phyloP scores from a whole-genome alignment of 257 asterid genomes.

The Salvia miltiorrhiza region DNA sequence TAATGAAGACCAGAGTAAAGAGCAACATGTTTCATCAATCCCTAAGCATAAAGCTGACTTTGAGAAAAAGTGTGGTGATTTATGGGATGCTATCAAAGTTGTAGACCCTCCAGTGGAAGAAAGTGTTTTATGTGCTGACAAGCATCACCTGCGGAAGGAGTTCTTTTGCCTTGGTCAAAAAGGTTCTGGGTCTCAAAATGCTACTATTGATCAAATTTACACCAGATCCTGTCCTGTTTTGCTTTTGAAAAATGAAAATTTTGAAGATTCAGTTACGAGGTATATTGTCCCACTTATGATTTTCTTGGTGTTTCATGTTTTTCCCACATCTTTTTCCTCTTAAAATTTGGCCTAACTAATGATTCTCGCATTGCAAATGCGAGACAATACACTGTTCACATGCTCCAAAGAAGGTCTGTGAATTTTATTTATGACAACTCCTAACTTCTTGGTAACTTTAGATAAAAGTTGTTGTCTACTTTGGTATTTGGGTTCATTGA shows the following conservation, averaged over 20 bases:
- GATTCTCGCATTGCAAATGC: background rate
- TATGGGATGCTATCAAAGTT: conserved; percentile 66
- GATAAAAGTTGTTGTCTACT: background rate
- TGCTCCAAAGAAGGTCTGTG: background rate
- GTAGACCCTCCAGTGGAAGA: conserved; percentile 69
- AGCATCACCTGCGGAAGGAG: conserved; percentile 48
- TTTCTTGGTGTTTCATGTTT: conserved; percentile 1
- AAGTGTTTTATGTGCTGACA: conserved; percentile 57
- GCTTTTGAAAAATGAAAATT: conserved; percentile 49
- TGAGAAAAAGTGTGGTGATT: conserved; percentile 28
- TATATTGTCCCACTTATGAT: conserved; percentile 18
- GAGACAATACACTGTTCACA: background rate
- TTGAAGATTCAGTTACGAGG: conserved; percentile 50
- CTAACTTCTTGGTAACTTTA: background rate
- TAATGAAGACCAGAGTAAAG: conserved; percentile 31
- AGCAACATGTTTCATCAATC: conserved; percentile 21
- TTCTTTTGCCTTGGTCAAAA: conserved; percentile 43
- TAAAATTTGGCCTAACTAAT: background rate
- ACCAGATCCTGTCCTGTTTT: conserved; percentile 64
- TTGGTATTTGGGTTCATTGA: background rate
- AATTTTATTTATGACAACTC: background rate
- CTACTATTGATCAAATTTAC: conserved; percentile 33
- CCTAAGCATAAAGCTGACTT: conserved; percentile 30
- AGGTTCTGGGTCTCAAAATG: conserved; percentile 32
- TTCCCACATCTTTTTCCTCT: background rate